These are phyloP conservation scores for Suhomyces yuchorum DNA, from an alignment of 1,139 yeast genomes.

Conservation along the genomic window DNA sequence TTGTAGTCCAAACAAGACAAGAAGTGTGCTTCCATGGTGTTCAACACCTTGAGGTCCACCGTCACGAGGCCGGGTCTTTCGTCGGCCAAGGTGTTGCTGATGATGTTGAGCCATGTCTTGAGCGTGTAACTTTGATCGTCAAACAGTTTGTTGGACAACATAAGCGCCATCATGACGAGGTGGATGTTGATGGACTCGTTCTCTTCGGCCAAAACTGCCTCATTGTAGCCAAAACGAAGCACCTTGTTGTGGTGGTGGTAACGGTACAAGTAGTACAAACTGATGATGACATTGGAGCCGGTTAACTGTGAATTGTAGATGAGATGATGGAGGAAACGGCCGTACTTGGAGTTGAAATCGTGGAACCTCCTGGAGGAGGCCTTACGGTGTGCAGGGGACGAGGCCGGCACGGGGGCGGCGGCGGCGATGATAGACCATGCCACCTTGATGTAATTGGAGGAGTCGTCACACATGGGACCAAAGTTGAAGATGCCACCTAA, in stretches of 20 bases:
- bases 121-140: slow-evolving; percentile 57
- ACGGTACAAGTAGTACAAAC: slow-evolving; percentile 34
- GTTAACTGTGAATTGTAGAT: slow-evolving; percentile 34
- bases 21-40: slow-evolving; percentile 35
- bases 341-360: slow-evolving; percentile 23
- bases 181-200: slow-evolving; percentile 26
- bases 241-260: slow-evolving; percentile 22
- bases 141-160: slow-evolving; percentile 49
- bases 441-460: slow-evolving; percentile 14
- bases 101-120: slow-evolving; percentile 49
- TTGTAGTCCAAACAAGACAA: slow-evolving; percentile 33
- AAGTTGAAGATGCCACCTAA: background rate
- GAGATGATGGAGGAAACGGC: slow-evolving; percentile 23
- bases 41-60: slow-evolving; percentile 26
- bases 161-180: slow-evolving; percentile 36
- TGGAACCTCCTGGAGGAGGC: slow-evolving; percentile 9
- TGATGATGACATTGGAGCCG: slow-evolving; percentile 32
- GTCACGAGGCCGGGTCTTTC: slow-evolving; percentile 8
- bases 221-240: slow-evolving; percentile 11
- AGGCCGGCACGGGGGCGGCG: background rate
- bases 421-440: slow-evolving; percentile 18
- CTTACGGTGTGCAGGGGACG: slow-evolving; percentile 1
- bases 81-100: slow-evolving; percentile 17
- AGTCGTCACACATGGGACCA: slow-evolving; percentile 8
- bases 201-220: slow-evolving; percentile 7